Base-by-base conservation (phyloP, 768 basidiomycete species). In the Myochromella boudieri region DNA sequence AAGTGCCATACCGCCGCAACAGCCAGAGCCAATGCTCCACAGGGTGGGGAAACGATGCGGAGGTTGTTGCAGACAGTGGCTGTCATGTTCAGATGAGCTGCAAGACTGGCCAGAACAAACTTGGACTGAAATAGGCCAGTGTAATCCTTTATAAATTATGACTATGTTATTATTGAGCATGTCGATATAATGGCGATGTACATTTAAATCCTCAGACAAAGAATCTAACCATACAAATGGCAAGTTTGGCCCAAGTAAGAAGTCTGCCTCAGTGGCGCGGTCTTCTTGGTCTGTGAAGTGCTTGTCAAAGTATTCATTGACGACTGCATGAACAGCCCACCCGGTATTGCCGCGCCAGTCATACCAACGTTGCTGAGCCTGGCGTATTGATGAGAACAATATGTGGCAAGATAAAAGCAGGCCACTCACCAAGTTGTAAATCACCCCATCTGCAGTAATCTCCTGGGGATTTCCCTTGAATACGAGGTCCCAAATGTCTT, bases 401-500 rank as follows among this genome's bases (percentile, higher is more conserved):
- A 24, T 21, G 21, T 28, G 12, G 31, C 22, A 25, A 31, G 22
- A 47, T 6, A 37, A 31, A 22, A 22, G 26, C 9, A 21, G 34
- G 31, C 24, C 21, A 40, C 37, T 32, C 38, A 47, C 46, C 28
- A 47, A 28, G 20, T 26, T 20, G 15, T 38, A 47, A 14, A 47
- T 47, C 7, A 31, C 37, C 10, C 29, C 37, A 15, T 31, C 46
- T 26, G 10, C 26, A 39, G 37, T 31, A 33, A 47, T 37, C 8
- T 15, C 38, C 37, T 47, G 46, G 25, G 38, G 20, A 10, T 29
- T 47, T 37, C 25, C 9, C 17, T 37, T 37, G 31, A 47, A 47
- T 25, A 47, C 38, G 37, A 38, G 15, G 38, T 47, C 20, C 46
- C 46, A 47, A 31, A 39, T 28, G 26, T 24, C 17, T 32, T 47